Evolutionary conservation across 2,329 filamentous ascomycete genomes (phyloP), one percentile per base, ranked within the genome.

Genomic region (Didymellaceae sp.): DNA sequence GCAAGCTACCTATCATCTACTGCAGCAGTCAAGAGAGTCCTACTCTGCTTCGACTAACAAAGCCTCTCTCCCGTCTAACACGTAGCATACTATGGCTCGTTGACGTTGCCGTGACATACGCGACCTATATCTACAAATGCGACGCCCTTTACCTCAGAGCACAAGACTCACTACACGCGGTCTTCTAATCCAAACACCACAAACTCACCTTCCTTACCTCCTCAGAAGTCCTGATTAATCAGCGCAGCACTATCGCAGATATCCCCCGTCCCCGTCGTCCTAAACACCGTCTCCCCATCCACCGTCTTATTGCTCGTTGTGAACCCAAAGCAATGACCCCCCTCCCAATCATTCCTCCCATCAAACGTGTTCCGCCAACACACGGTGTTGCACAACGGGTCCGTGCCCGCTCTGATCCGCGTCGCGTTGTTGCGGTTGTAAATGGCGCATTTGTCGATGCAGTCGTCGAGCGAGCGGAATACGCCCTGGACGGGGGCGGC

Each of bases 321-420:
- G 18, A 30, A 57, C 18, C 45, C 54, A 55, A 57, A 59, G 22
- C 57, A 57, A 44, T 47, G 46, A 5, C 54, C 53, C 13, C 51
- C 57, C 8, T 52, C 30, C 54, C 51, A 59, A 17, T 59, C 57
- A 40, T 59, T 59, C 5, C 35, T 40, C 17, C 32, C 32, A 34
- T 59, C 51, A 32, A 55, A 59, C 16, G 54, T 59, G 24, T 59
- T 59, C 5, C 57, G 41, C 57, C 54, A 59, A 16, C 57, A 57
- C 39, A 59, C 48, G 1, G 45, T 20, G 21, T 57, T 57, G 16
- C 54, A 59, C 2, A 57, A 21, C 5, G 31, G 45, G 16, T 44
- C 33, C 4, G 25, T 37, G 2, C 56, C 50, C 0, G 30, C 20
- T 2, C 16, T 16, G 4, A 59, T 59, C 5, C 34, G 14, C 13